These are phyloP conservation scores for Backusella circina DNA, from an alignment of 192 early-diverging fungal species.

Conservation along the genomic window DNA sequence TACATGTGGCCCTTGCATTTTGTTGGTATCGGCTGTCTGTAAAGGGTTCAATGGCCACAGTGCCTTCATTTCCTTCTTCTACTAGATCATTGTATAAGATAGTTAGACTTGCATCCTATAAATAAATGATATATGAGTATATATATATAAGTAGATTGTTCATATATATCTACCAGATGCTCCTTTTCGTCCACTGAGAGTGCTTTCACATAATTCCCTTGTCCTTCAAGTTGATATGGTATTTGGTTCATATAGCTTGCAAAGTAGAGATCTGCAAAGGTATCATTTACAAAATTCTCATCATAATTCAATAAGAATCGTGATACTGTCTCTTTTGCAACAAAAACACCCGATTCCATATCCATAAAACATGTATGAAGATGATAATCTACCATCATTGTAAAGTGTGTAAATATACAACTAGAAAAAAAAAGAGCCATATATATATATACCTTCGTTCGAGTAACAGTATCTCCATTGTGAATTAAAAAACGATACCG, in stretches of 20 bases:
- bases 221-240: conserved; percentile 45
- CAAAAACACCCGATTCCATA: conserved; percentile 48
- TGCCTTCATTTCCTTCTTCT: not conserved
- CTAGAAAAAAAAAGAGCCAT: too few relatives aligned
- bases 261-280: conserved; percentile 54
- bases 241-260: conserved; percentile 51
- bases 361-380: conserved; percentile 51
- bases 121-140: not conserved
- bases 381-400: conserved; percentile 30
- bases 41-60: not conserved
- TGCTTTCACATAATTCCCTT: not conserved
- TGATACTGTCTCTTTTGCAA: conserved; percentile 42
- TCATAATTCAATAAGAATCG: conserved; percentile 49
- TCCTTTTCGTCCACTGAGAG: not conserved
- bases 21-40: conserved; percentile 31
- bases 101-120: not conserved
- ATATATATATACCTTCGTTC: conserved; percentile 38
- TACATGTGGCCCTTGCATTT: conserved; percentile 44
- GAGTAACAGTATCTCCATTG: conserved; percentile 58
- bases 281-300: conserved; percentile 44
- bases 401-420: not conserved
- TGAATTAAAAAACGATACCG: conserved; percentile 41
- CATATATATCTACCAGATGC: not conserved
- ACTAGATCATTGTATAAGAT: not conserved
- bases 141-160: not conserved